Evolutionary conservation across 805 yeast species (phyloP).

Genomic region (Wickerhamomyces chambardii): DNA sequence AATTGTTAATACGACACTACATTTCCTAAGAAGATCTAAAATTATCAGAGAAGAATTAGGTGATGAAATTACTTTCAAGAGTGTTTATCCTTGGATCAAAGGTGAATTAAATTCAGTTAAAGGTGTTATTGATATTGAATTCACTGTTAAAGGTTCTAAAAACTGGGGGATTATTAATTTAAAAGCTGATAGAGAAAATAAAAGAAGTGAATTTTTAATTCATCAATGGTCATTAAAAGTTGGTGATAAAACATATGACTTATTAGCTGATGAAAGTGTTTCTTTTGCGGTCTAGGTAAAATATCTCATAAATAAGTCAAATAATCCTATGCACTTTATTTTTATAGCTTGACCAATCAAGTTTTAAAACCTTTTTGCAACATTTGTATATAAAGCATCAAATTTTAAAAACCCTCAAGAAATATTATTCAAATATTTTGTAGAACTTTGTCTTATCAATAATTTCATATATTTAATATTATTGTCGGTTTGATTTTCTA

Average conservation of each 20-base stretch:
- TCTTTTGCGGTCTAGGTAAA: conserved; percentile 14
- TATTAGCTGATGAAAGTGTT: conserved; percentile 37
- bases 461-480: too few relatives aligned
- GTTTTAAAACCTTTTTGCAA: too few relatives aligned
- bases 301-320: too few relatives aligned
- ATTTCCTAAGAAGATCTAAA: conserved; percentile 71
- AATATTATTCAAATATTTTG: too few relatives aligned
- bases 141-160: conserved; percentile 61
- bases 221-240: conserved; percentile 52
- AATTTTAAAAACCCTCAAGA: too few relatives aligned
- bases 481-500: too few relatives aligned
- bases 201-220: conserved; percentile 47
- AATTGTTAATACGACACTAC: conserved; percentile 76
- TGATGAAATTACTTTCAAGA: conserved; percentile 61
- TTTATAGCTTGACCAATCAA: too few relatives aligned
- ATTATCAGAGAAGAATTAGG: conserved; percentile 60
- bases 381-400: too few relatives aligned
- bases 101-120: conserved; percentile 80
- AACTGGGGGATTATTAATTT: conserved; percentile 48
- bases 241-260: conserved; percentile 35
- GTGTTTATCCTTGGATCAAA: conserved; percentile 80
- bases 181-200: conserved; percentile 61
- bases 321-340: too few relatives aligned
- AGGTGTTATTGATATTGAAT: conserved; percentile 70
- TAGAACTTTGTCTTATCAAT: too few relatives aligned